A percentile compares a stretch with the other conserved stretches of the same genome.
These are phyloP conservation scores for Persicaria tinctoria DNA, from an alignment of 148 eudicot species.

Conservation along the genomic window DNA sequence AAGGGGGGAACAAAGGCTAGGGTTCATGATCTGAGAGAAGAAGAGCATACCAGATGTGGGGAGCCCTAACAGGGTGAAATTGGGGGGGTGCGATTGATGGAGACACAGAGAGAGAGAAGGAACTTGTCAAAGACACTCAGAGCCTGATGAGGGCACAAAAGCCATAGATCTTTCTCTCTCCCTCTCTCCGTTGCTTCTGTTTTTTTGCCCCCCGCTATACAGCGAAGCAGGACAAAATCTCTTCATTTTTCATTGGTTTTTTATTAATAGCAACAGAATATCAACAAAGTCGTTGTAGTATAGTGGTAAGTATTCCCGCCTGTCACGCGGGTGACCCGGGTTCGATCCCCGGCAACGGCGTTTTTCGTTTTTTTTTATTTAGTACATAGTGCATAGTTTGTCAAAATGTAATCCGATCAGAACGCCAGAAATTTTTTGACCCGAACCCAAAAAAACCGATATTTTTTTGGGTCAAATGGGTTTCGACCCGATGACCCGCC, in stretches of 20 bases:
- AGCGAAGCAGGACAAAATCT: background rate
- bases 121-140: conserved; percentile 4
- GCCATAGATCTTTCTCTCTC: background rate
- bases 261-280: too few relatives aligned
- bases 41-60: conserved; percentile 1
- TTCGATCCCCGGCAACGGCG: conserved; percentile 99
- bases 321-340: conserved; percentile 99
- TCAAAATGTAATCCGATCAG: too few relatives aligned
- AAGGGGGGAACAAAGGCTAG: background rate
- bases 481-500: too few relatives aligned
- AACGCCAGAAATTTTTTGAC: too few relatives aligned
- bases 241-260: too few relatives aligned
- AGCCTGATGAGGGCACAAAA: conserved; percentile 5
- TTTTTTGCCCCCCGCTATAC: background rate
- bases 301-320: conserved; percentile 99
- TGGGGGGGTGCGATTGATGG: background rate
- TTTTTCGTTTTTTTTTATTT: background rate
- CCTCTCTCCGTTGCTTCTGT: background rate
- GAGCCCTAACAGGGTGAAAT: background rate
- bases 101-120: background rate
- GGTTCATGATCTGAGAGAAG: conserved; percentile 2
- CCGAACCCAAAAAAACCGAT: too few relatives aligned
- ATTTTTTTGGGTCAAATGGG: too few relatives aligned
- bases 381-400: too few relatives aligned
- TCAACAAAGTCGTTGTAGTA: conserved; percentile 79